Percentiles rank a stretch among this genome's conserved stretches.
These are phyloP conservation scores for Epichloe brachyelytri DNA, from an alignment of 2,329 filamentous ascomycete species.

Conservation along the genomic window DNA sequence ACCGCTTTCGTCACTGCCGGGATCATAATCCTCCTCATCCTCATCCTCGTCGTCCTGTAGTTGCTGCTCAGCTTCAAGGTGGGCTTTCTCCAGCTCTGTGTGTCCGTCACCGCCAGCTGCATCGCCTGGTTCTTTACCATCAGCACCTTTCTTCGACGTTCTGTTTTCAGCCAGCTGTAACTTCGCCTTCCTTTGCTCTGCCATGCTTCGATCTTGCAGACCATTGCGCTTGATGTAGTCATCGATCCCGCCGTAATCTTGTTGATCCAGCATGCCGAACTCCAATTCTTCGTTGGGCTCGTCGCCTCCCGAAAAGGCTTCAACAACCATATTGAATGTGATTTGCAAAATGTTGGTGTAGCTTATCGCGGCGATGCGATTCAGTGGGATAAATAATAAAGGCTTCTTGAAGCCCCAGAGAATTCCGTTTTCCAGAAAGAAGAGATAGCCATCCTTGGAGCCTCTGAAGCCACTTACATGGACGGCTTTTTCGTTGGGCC, in stretches of 20 bases:
- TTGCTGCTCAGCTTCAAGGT: conserved; percentile 37
- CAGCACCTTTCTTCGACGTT: conserved; percentile 30
- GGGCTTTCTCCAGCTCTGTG: conserved; percentile 37
- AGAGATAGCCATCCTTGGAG: conserved; percentile 55
- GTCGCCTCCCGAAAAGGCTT: conserved; percentile 37
- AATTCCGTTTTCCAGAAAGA: conserved; percentile 54
- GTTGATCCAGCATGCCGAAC: conserved; percentile 58
- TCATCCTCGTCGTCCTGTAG: conserved; percentile 50
- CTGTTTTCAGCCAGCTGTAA: conserved; percentile 47
- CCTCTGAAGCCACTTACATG: conserved; percentile 55
- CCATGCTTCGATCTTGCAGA: conserved; percentile 55
- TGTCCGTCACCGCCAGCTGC: conserved; percentile 21
- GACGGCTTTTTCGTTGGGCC: conserved; percentile 49
- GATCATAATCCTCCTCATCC: conserved; percentile 54
- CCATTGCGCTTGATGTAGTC: conserved; percentile 48
- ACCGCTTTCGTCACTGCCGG: conserved; percentile 47
- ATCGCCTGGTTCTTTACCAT: conserved; percentile 25
- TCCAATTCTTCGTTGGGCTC: conserved; percentile 47
- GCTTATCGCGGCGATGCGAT: conserved; percentile 48
- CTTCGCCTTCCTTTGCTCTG: conserved; percentile 53
- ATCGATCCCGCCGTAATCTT: conserved; percentile 52
- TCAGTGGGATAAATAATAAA: conserved; percentile 48
- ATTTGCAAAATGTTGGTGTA: conserved; percentile 55
- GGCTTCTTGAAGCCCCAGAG: conserved; percentile 62
- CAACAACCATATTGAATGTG: conserved; percentile 55